Percentiles rank a stretch among this genome's conserved stretches.
These are phyloP conservation scores for Euphorbia celastroides DNA, from an alignment of 441 rosid species.

Conservation along the genomic window DNA sequence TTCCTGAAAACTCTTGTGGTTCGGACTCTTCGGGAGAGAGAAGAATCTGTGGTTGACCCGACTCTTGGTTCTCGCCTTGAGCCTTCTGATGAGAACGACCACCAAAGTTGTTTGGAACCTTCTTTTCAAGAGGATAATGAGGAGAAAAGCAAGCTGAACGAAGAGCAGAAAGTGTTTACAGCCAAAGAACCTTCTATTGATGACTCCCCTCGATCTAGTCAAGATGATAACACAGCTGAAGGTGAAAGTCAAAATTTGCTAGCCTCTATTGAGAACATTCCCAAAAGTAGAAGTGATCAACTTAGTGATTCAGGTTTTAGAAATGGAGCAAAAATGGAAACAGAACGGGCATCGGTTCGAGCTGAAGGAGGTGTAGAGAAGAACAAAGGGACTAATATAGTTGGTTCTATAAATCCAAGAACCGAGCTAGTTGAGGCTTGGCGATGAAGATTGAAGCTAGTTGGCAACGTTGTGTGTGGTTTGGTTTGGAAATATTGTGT, in stretches of 20 bases:
- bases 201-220: conserved; percentile 25
- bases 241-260: conserved; percentile 25
- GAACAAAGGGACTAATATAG: conserved; percentile 38
- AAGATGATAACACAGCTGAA: conserved; percentile 23
- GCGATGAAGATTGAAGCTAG: conserved; percentile 43
- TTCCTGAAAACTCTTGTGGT: conserved; percentile 63
- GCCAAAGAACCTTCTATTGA: conserved; percentile 32
- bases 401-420: conserved; percentile 49
- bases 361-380: conserved; percentile 33
- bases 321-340: conserved; percentile 24
- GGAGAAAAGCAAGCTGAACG: conserved; percentile 21
- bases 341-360: conserved; percentile 21
- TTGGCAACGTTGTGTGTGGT: conserved; percentile 24
- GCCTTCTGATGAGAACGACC: conserved; percentile 51
- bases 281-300: conserved; percentile 21
- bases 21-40: conserved; percentile 53
- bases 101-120: conserved; percentile 42
- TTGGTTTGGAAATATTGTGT: conserved; percentile 21
- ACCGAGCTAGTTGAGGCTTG: conserved; percentile 67
- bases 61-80: conserved; percentile 24
- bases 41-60: conserved; percentile 44
- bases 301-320: conserved; percentile 14
- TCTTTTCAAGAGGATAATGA: conserved; percentile 30
- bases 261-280: conserved; percentile 41
- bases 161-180: conserved; percentile 27